Conservation (phyloP, 73 alveolate genomes). For the Paraurostyla sp. region DNA sequence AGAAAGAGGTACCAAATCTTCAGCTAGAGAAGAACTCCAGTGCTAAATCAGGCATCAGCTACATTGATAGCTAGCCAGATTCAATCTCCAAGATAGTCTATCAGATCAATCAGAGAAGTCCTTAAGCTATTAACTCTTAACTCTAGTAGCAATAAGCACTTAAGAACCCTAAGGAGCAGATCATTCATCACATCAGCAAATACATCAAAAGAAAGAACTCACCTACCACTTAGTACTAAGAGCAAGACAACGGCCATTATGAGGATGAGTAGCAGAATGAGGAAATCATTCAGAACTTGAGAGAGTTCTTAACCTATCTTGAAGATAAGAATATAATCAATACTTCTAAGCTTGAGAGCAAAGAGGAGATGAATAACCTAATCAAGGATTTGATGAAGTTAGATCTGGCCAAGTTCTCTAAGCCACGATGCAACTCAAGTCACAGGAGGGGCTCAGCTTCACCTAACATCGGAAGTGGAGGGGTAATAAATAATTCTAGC, state of each 20-base stretch:
- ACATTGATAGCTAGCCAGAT: neutral
- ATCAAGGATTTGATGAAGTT: constrained; percentile 60
- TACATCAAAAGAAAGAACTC: constrained; percentile 64
- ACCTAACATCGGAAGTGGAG: constrained; percentile 5
- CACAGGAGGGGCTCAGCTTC: constrained; percentile 53
- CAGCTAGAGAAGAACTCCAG: constrained; percentile 1
- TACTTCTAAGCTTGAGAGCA: constrained; percentile 52
- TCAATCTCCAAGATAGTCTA: neutral
- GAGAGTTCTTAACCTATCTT: constrained; percentile 58
- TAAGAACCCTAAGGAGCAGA: constrained; percentile 62
- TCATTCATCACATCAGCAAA: constrained; percentile 68
- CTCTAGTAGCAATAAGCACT: neutral
- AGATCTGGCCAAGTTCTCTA: constrained; percentile 50
- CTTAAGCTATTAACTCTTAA: neutral
- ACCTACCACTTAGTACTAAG: no score
- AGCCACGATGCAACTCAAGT: constrained; percentile 33
- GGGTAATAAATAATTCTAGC: neutral
- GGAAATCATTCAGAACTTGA: constrained; percentile 26
- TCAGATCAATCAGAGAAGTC: constrained; percentile 8
- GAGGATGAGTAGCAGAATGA: constrained; percentile 39
- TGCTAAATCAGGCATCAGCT: neutral
- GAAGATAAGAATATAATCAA: constrained; percentile 74
- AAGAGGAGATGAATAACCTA: constrained; percentile 60
- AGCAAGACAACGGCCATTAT: neutral
- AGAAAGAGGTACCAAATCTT: neutral